These are phyloP conservation scores for Eucalyptus sp. DNA, from an alignment of 345 rosid species.

Conservation along the genomic window DNA sequence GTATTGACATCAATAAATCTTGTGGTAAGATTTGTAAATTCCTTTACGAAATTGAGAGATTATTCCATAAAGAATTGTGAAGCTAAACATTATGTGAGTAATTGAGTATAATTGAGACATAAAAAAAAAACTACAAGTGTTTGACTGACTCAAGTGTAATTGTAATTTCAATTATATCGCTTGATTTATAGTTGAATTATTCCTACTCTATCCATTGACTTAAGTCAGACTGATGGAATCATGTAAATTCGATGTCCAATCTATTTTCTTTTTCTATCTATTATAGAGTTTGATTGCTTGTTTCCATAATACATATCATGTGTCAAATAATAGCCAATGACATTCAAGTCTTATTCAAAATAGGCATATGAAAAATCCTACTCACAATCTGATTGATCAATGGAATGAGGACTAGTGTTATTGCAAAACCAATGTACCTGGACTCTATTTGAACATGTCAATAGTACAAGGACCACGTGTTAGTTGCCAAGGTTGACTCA, in stretches of 20 bases:
- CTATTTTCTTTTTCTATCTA: too few species aligned
- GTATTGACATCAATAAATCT: neutral
- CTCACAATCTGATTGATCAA: neutral
- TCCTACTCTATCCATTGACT: neutral
- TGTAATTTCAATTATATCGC: neutral
- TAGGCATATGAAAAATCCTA: neutral
- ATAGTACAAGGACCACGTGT: neutral
- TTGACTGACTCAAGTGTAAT: neutral
- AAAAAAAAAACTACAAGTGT: neutral
- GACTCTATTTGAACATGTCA: neutral
- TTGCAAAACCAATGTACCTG: neutral
- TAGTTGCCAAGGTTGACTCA: neutral
- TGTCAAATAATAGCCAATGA: neutral
- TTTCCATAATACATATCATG: neutral
- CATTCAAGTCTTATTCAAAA: neutral
- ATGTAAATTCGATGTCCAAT: neutral
- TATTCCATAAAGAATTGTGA: too few species aligned
- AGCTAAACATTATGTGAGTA: neutral
- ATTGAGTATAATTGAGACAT: too few species aligned
- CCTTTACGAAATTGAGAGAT: too few species aligned
- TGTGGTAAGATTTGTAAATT: neutral
- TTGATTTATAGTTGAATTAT: neutral
- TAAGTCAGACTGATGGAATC: neutral
- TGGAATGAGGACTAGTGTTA: neutral
- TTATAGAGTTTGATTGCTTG: neutral